A percentile compares a stretch with the other conserved stretches of the same genome.
Conservation (phyloP, 176 grass and related monocot species). For the Raddia distichophylla region DNA sequence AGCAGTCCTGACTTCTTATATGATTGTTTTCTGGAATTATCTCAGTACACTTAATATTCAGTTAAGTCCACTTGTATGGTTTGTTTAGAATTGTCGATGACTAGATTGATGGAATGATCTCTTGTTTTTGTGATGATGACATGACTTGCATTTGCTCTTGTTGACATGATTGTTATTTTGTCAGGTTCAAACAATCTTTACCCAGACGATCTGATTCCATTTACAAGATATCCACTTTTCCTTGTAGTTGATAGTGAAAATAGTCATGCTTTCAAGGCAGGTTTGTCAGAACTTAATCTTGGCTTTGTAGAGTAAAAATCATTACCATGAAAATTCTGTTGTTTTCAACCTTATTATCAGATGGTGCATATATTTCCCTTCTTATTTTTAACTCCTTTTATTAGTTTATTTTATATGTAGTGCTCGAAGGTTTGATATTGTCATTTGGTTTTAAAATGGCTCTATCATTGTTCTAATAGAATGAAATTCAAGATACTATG, state of each 20-base stretch:
- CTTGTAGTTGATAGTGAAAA: constrained; percentile 93
- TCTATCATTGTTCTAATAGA: neutral
- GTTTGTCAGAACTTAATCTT: constrained; percentile 98
- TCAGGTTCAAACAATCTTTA: constrained; percentile 86
- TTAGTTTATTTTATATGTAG: neutral
- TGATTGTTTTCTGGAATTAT: constrained; percentile 16
- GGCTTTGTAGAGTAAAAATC: constrained; percentile 43
- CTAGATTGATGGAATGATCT: constrained; percentile 18
- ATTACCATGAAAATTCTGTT: constrained; percentile 27
- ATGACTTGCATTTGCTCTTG: constrained; percentile 4
- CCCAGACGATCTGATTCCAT: constrained; percentile 94
- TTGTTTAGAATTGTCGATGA: constrained; percentile 12
- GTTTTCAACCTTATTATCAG: constrained; percentile 1
- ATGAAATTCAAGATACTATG: constrained; percentile 2
- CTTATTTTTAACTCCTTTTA: neutral
- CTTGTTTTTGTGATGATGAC: constrained; percentile 21
- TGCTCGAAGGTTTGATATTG: constrained; percentile 5
- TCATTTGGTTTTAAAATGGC: constrained; percentile 11
- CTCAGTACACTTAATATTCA: neutral
- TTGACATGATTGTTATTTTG: constrained; percentile 19
- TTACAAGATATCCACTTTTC: constrained; percentile 94
- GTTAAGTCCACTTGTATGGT: constrained; percentile 29
- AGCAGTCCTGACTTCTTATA: constrained; percentile 8
- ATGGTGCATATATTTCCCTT: neutral
- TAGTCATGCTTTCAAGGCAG: constrained; percentile 99